Conservation (phyloP, 2,329 filamentous ascomycete species). For the Fusarium illudens region DNA sequence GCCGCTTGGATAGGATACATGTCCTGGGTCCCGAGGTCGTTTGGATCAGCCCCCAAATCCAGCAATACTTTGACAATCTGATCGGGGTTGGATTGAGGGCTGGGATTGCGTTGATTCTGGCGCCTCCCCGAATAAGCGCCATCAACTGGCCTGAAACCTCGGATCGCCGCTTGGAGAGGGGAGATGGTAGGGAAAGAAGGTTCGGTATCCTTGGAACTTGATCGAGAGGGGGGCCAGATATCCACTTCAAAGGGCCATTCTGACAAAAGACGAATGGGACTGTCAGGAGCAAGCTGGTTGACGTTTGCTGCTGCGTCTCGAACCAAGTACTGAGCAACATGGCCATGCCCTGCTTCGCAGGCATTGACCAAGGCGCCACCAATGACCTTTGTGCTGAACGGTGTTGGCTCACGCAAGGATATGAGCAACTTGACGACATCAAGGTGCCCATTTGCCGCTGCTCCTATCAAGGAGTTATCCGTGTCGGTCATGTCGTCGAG, state of each 20-base stretch:
- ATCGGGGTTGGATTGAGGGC: background rate
- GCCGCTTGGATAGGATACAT: constrained; percentile 4
- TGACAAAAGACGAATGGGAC: background rate
- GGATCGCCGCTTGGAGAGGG: background rate
- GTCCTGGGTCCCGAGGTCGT: background rate
- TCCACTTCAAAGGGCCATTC: background rate
- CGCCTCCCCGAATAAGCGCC: background rate
- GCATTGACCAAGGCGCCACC: background rate
- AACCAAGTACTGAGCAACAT: background rate
- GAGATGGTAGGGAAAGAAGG: background rate
- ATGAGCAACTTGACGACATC: background rate
- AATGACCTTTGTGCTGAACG: background rate
- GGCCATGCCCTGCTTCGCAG: background rate
- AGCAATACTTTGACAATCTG: background rate
- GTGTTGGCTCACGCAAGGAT: background rate
- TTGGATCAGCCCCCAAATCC: constrained; percentile 1
- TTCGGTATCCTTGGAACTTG: background rate
- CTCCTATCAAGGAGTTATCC: background rate
- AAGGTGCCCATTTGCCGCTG: background rate
- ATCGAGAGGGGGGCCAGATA: background rate
- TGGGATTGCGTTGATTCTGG: background rate
- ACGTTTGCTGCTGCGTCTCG: background rate
- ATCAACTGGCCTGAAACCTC: background rate
- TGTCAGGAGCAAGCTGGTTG: background rate
- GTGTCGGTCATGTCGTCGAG: background rate